Conservation (phyloP, 2,329 filamentous ascomycete species). For the Trichophyton equinum region DNA sequence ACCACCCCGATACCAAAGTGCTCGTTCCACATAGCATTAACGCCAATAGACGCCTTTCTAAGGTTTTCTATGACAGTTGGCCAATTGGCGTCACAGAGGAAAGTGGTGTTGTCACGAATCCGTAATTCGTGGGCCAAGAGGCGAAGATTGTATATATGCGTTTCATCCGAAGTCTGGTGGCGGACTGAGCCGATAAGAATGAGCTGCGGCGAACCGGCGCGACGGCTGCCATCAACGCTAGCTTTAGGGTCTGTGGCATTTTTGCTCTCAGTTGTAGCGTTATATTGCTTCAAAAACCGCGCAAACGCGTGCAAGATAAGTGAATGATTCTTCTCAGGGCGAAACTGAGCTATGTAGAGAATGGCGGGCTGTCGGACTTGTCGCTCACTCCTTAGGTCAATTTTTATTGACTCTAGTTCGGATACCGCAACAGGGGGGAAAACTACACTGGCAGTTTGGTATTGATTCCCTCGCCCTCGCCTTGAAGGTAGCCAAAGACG, state of each 20-base stretch:
- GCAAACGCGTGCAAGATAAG: slow-evolving; percentile 78
- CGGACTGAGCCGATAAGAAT: slow-evolving; percentile 88
- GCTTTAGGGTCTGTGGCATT: slow-evolving; percentile 8
- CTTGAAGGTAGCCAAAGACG: slow-evolving; percentile 57
- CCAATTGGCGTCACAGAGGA: slow-evolving; percentile 84
- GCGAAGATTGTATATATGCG: slow-evolving; percentile 69
- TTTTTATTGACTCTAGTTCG: slow-evolving; percentile 63
- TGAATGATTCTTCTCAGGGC: slow-evolving; percentile 91
- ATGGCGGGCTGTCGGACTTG: slow-evolving; percentile 56
- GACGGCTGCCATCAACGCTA: neutral
- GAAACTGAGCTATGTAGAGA: slow-evolving; percentile 93
- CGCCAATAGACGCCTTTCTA: slow-evolving; percentile 63
- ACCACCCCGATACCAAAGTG: slow-evolving; percentile 98
- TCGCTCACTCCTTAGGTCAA: slow-evolving; percentile 54
- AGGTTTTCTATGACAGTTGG: slow-evolving; percentile 72
- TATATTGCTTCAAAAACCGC: slow-evolving; percentile 50
- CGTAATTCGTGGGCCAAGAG: slow-evolving; percentile 75
- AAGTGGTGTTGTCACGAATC: slow-evolving; percentile 72
- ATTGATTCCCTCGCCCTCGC: slow-evolving; percentile 32
- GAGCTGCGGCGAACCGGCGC: slow-evolving; percentile 45
- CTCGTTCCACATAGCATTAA: slow-evolving; percentile 99
- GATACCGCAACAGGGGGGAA: slow-evolving; percentile 88
- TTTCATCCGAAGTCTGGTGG: slow-evolving; percentile 44
- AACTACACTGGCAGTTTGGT: slow-evolving; percentile 47
- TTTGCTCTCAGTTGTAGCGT: slow-evolving; percentile 38